Conservation (phyloP, 495 filamentous ascomycete genomes). For the Penicillium waksmanii region DNA sequence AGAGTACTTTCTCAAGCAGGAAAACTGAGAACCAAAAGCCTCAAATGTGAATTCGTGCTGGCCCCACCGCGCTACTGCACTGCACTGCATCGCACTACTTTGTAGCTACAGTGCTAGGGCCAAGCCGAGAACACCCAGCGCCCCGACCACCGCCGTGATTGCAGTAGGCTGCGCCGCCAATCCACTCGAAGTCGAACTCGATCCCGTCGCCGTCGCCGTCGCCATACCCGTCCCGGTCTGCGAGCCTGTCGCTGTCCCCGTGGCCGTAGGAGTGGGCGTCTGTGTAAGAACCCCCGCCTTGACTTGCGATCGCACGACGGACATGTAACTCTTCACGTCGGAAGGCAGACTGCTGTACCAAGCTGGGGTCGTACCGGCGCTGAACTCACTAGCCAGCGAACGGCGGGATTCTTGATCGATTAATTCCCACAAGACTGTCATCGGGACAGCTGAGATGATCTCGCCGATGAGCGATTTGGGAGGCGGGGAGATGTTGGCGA, state of each 20-base stretch:
- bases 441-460: slow-evolving; percentile 34
- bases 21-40: too few relatives aligned
- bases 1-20: too few relatives aligned
- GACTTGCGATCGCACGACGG: slow-evolving; percentile 35
- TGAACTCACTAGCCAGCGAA: slow-evolving; percentile 35
- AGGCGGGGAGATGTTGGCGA: slow-evolving; percentile 37
- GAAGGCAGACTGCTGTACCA: slow-evolving; percentile 37
- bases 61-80: not conserved
- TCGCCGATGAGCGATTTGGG: slow-evolving; percentile 33
- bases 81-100: slow-evolving; percentile 7
- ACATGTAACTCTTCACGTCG: slow-evolving; percentile 38
- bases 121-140: slow-evolving; percentile 30
- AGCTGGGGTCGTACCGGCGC: slow-evolving; percentile 34
- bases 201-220: slow-evolving; percentile 12
- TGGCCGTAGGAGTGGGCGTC: slow-evolving; percentile 17
- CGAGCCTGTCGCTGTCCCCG: slow-evolving; percentile 11
- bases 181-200: slow-evolving; percentile 19
- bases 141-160: slow-evolving; percentile 27
- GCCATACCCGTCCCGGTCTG: slow-evolving; percentile 13
- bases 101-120: slow-evolving; percentile 27
- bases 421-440: slow-evolving; percentile 30
- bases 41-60: not conserved
- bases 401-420: slow-evolving; percentile 33
- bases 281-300: slow-evolving; percentile 34
- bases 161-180: slow-evolving; percentile 24